Evolutionary conservation across 306 rosid genomes (phyloP).

Genomic region (Echinosophora koreensis): DNA sequence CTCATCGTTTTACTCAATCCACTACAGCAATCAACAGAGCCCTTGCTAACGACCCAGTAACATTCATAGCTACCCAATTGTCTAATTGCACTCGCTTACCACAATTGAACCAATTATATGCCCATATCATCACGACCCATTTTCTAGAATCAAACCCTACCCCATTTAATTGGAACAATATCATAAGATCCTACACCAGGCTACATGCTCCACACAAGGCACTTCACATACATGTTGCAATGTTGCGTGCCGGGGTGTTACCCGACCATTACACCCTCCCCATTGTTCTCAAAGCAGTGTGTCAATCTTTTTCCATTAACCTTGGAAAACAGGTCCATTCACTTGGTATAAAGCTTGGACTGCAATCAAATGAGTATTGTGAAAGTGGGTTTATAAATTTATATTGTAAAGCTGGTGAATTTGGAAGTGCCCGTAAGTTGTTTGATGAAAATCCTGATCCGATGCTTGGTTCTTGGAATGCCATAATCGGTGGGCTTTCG

Average conservation of each 20-base stretch:
- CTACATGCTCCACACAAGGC: constrained; percentile 60
- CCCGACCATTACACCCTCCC: constrained; percentile 79
- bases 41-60: constrained; percentile 39
- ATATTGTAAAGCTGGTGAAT: constrained; percentile 70
- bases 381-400: constrained; percentile 70
- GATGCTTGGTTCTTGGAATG: constrained; percentile 85
- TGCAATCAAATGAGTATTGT: constrained; percentile 67
- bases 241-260: constrained; percentile 61
- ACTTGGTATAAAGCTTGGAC: constrained; percentile 59
- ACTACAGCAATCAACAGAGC: background rate
- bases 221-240: constrained; percentile 52
- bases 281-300: constrained; percentile 65
- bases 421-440: constrained; percentile 62
- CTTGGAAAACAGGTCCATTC: constrained; percentile 74
- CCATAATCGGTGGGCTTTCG: constrained; percentile 68
- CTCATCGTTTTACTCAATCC: constrained; percentile 39
- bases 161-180: constrained; percentile 74
- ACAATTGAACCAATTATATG: constrained; percentile 55
- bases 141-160: constrained; percentile 54
- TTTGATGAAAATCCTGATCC: constrained; percentile 73
- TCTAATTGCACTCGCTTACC: constrained; percentile 43
- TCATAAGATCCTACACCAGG: constrained; percentile 67
- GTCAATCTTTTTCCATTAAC: constrained; percentile 47
- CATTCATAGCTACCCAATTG: constrained; percentile 49
- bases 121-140: constrained; percentile 56